These are phyloP conservation scores for Leptodermis oblonga DNA, from an alignment of 257 asterid genomes.

Conservation along the genomic window DNA sequence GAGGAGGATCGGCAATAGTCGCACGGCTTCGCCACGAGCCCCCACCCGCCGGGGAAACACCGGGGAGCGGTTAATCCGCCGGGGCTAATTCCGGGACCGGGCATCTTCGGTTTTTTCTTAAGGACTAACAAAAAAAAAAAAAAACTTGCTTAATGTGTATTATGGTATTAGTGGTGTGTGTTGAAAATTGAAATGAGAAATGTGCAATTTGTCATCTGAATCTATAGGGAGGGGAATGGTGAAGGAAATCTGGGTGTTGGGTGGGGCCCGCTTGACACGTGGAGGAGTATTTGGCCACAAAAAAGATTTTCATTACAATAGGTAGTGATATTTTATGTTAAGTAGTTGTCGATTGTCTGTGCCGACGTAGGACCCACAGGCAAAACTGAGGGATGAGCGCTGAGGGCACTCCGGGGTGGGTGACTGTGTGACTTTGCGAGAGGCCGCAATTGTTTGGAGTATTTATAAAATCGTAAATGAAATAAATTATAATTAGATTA, in stretches of 20 bases:
- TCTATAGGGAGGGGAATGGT: slow-evolving; percentile 19
- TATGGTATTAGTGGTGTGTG: slow-evolving; percentile 27
- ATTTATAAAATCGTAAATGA: no score
- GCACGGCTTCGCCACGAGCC: slow-evolving; percentile 49
- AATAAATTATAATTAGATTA: no score
- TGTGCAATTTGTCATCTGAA: slow-evolving; percentile 21
- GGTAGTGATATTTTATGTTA: slow-evolving; percentile 38
- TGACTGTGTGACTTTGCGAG: not conserved
- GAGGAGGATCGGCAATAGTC: slow-evolving; percentile 59
- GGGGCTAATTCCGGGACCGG: not conserved
- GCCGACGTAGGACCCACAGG: slow-evolving; percentile 67
- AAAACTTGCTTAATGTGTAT: no score
- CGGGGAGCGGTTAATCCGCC: slow-evolving; percentile 11
- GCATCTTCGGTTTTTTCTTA: no score
- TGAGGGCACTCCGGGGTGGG: not conserved
- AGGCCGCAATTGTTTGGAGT: not conserved
- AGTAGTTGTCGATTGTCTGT: slow-evolving; percentile 60
- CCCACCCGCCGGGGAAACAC: slow-evolving; percentile 40
- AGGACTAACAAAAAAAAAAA: no score
- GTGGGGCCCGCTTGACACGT: slow-evolving; percentile 52
- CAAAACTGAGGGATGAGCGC: not conserved
- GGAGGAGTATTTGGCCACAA: slow-evolving; percentile 41
- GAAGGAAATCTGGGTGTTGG: slow-evolving; percentile 31
- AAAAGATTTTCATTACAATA: slow-evolving; percentile 36
- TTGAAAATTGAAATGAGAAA: slow-evolving; percentile 14